Percentiles rank a stretch among this genome's conserved stretches.
Evolutionary conservation across 2,329 filamentous ascomycete genomes (phyloP).

Genomic region (Colletotrichum simmondsii): DNA sequence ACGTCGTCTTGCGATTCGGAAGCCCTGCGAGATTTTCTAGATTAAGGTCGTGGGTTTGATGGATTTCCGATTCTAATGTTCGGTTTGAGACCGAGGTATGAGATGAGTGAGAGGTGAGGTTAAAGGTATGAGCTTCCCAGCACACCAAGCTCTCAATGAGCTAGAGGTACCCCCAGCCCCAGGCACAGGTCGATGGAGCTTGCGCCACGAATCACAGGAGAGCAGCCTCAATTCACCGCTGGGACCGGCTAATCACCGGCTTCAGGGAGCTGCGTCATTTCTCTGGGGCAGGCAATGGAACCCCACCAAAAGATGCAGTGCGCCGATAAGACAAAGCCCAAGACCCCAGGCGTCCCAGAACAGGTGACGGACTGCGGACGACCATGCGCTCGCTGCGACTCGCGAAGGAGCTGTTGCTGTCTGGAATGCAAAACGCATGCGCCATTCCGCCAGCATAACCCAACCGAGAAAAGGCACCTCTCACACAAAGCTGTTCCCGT

Average conservation of each 20-base stretch:
- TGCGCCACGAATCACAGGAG: conserved; percentile 18
- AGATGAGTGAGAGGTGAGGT: not conserved
- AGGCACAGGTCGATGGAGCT: conserved; percentile 10
- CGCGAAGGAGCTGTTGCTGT: not conserved
- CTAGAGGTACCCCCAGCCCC: not conserved
- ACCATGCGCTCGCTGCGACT: not conserved
- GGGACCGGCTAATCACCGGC: conserved; percentile 28
- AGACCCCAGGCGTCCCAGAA: not conserved
- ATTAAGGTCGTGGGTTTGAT: too few species aligned
- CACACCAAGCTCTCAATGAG: conserved; percentile 4
- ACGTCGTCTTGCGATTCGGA: not conserved
- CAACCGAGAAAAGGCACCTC: not conserved
- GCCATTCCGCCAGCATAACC: not conserved
- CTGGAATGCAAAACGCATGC: not conserved
- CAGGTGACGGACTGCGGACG: not conserved
- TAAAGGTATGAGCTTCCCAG: conserved; percentile 8
- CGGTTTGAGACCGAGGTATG: not conserved
- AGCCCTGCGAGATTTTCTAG: not conserved
- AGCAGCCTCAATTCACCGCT: conserved; percentile 12
- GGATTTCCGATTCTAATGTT: not conserved
- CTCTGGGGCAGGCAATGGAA: not conserved
- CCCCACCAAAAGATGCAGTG: not conserved
- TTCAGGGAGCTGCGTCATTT: conserved; percentile 25
- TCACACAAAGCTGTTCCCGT: not conserved
- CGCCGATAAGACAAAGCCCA: conserved; percentile 1